Evolutionary conservation across 78 protist species (phyloP).

Genomic region (slime mould (Dictyostelium discoideum)): DNA sequence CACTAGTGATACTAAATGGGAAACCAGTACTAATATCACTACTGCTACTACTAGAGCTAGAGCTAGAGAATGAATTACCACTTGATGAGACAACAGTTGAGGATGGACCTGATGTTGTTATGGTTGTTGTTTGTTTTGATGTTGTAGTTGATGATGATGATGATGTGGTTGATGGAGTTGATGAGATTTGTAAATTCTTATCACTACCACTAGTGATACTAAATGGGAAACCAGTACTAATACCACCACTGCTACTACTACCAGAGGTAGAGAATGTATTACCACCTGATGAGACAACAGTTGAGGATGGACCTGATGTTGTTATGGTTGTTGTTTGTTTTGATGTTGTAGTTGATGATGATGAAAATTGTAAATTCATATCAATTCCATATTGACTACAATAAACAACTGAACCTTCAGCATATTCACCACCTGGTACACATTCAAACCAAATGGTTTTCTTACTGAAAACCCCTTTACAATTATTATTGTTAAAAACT

Average conservation of each 20-base stretch:
- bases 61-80: background rate
- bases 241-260: background rate
- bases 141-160: background rate
- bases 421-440: background rate
- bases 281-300: background rate
- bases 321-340: background rate
- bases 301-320: background rate
- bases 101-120: background rate
- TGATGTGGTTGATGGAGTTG: background rate
- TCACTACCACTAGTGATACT: background rate
- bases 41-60: background rate
- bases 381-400: background rate
- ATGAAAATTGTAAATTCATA: background rate
- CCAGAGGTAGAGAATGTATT: background rate
- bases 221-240: background rate
- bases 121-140: background rate
- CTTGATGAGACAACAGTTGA: background rate
- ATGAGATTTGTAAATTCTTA: too few species aligned
- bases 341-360: background rate
- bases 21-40: background rate
- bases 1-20: background rate
- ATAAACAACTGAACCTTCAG: background rate
- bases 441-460: background rate
- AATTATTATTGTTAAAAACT: background rate
- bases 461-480: background rate